phyloP scores from a whole-genome alignment of 352 stramenopile genomes.

The Pythium myriotylum region DNA sequence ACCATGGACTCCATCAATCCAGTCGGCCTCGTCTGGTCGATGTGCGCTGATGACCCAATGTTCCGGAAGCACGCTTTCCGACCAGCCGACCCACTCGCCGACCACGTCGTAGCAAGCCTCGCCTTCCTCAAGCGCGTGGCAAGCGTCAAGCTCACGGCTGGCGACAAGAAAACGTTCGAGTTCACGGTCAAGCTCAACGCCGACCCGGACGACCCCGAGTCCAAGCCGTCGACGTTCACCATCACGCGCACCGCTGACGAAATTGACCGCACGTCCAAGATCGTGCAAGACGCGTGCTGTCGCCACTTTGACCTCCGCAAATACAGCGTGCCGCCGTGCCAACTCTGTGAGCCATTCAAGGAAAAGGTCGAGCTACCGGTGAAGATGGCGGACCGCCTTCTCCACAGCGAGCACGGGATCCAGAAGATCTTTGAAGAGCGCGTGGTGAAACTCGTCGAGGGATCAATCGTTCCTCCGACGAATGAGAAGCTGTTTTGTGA shows the following conservation, averaged over 20 bases:
- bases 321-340: background rate
- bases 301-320: background rate
- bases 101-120: constrained; percentile 1
- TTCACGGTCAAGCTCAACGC: constrained; percentile 1
- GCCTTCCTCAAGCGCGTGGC: constrained; percentile 4
- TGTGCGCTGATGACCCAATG: too few species aligned
- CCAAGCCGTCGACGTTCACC: background rate
- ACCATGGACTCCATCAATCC: too few species aligned
- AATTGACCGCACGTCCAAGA: background rate
- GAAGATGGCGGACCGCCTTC: background rate
- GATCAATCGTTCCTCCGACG: background rate
- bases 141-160: background rate
- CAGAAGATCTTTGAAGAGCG: background rate
- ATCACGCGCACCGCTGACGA: constrained; percentile 6
- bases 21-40: too few species aligned
- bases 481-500: background rate
- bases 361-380: background rate
- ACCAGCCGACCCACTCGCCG: constrained; percentile 1
- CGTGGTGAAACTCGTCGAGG: background rate
- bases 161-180: constrained; percentile 12
- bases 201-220: background rate
- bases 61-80: background rate
- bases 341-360: constrained; percentile 2
- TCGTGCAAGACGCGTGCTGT: background rate
- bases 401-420: background rate